Evolutionary conservation across 805 yeast genomes (phyloP).

Genomic region (Hanseniaspora meyeri): DNA sequence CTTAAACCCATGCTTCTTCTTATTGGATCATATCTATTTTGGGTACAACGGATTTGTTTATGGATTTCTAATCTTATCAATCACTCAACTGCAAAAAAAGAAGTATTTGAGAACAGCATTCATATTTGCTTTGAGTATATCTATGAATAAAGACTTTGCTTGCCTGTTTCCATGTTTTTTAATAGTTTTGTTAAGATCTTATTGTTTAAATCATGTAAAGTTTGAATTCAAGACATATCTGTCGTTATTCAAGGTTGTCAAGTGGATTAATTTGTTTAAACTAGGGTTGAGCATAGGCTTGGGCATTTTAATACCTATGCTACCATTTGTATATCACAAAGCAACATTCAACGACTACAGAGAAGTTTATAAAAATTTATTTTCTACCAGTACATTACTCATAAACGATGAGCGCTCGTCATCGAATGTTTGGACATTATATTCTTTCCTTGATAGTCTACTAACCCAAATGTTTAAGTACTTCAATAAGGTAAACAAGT

Average conservation of each 20-base stretch:
- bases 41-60: slow-evolving; percentile 93
- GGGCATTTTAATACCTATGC: slow-evolving; percentile 59
- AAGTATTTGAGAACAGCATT: slow-evolving; percentile 49
- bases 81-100: slow-evolving; percentile 54
- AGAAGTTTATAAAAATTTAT: slow-evolving; percentile 54
- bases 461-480: slow-evolving; percentile 36
- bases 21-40: slow-evolving; percentile 91
- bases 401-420: slow-evolving; percentile 97
- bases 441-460: slow-evolving; percentile 68
- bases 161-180: slow-evolving; percentile 92
- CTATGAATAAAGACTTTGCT: slow-evolving; percentile 88
- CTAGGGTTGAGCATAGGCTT: slow-evolving; percentile 51
- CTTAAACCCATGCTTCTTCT: slow-evolving; percentile 77
- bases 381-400: slow-evolving; percentile 88
- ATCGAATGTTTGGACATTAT: slow-evolving; percentile 92
- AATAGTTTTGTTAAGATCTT: slow-evolving; percentile 59
- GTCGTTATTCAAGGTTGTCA: slow-evolving; percentile 29
- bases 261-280: slow-evolving; percentile 48
- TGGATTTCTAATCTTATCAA: slow-evolving; percentile 64
- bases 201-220: slow-evolving; percentile 40
- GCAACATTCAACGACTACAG: slow-evolving; percentile 35
- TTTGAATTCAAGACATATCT: slow-evolving; percentile 26
- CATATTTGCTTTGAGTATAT: slow-evolving; percentile 62
- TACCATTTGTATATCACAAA: slow-evolving; percentile 44
- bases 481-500: slow-evolving; percentile 5